Evolutionary conservation across 495 filamentous ascomycete species (phyloP), one percentile per base, ranked within the genome.

Genomic region (Xylaria nigripes): DNA sequence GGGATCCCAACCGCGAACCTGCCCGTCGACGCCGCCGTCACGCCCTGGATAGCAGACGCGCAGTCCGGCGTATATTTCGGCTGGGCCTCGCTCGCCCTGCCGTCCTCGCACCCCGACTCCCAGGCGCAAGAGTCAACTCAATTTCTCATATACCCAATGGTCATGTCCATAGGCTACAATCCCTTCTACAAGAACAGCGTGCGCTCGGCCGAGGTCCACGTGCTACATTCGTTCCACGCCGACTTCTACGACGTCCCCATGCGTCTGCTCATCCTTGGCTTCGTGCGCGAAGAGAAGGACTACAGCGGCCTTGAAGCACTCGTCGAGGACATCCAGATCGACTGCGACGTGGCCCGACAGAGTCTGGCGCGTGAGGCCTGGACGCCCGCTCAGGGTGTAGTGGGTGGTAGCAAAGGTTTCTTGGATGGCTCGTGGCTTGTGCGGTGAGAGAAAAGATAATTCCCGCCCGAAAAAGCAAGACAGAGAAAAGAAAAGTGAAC

Each of bases 1-100:
- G 90, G 92, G 51, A 96, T 97, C 69, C 93, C 93, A 2, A 98
- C 93, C 0, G 93, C 93, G 61, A 98, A 98, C 73, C 91, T 98
- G 58, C 90, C 93, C 38, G 76, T 95, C 51, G 83, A 85, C 50
- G 82, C 82, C 8, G 70, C 87, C 32, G 62, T 55, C 29, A 78
- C 84, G 32, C 82, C 84, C 16, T 90, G 88, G 63, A 81, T 95
- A 63, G 73, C 79, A 8, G 76, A 81, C 48, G 73, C 88, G 29
- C 75, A 79, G 24, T 86, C 81, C 19, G 93, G 93, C 41, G 85
- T 98, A 16, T 97, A 98, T 71, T 96, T 87, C 64, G 93, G 93
- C 50, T 95, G 86, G 69, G 89, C 88, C 0, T 79, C 87, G 0
- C 76, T 90, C 36, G 64, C 69, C 16, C 71, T 90, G 2, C 74